phyloP scores from a whole-genome alignment of 2,329 filamentous ascomycete genomes.

The Diaporthe sp. region DNA sequence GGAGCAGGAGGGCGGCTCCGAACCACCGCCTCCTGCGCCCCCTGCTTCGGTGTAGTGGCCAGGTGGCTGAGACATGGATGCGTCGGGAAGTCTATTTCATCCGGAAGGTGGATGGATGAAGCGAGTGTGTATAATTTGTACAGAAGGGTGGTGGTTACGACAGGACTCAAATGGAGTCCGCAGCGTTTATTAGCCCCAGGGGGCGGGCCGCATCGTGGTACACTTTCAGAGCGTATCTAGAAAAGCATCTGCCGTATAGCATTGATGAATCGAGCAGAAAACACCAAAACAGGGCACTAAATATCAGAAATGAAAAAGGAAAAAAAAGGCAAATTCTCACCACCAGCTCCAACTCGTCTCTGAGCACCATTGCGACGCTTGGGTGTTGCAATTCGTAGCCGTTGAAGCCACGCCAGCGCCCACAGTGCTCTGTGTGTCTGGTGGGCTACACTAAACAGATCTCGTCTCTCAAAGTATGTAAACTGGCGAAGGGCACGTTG shows the following conservation, averaged over 20 bases:
- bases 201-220: conserved; percentile 18
- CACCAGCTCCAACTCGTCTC: not conserved
- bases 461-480: not conserved
- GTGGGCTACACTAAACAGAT: not conserved
- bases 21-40: conserved; percentile 35
- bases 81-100: not conserved
- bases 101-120: not conserved
- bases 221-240: conserved; percentile 26
- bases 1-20: conserved; percentile 35
- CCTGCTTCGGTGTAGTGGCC: conserved; percentile 32
- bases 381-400: not conserved
- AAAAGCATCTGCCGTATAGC: conserved; percentile 24
- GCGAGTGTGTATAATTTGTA: conserved; percentile 28
- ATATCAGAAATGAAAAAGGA: not conserved
- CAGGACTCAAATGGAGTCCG: not conserved
- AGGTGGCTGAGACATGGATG: not conserved
- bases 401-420: not conserved
- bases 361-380: not conserved
- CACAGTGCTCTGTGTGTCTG: not conserved
- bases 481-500: not conserved
- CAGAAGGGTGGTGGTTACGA: not conserved
- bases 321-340: not conserved
- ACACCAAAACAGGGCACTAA: not conserved
- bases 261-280: conserved; percentile 14
- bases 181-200: not conserved